Evolutionary conservation across 345 rosid genomes (phyloP).

Genomic region (Salix exigua): DNA sequence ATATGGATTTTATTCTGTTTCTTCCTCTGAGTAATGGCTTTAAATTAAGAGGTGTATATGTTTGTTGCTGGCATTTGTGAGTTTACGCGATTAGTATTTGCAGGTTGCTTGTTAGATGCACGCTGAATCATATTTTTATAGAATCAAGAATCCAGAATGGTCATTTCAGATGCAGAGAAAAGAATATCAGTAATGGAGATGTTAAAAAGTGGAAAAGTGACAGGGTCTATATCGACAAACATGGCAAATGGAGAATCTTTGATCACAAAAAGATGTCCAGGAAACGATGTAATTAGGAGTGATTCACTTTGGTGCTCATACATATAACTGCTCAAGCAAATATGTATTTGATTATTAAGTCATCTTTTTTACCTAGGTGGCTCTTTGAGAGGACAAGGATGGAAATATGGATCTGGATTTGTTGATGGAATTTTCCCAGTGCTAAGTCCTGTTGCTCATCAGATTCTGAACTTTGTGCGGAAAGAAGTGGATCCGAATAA

Average conservation of each 20-base stretch:
- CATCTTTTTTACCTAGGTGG: slow-evolving; percentile 48
- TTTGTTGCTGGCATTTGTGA: not conserved
- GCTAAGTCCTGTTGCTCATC: slow-evolving; percentile 69
- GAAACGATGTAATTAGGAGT: no score
- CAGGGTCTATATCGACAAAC: slow-evolving; percentile 58
- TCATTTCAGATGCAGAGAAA: slow-evolving; percentile 28
- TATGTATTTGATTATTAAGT: not conserved
- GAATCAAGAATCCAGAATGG: slow-evolving; percentile 28
- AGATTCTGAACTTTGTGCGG: slow-evolving; percentile 51
- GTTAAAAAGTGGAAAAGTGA: slow-evolving; percentile 43
- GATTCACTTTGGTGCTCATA: not conserved
- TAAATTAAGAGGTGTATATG: no score
- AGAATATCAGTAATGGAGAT: slow-evolving; percentile 28
- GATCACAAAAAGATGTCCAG: no score
- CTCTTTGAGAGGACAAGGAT: slow-evolving; percentile 78
- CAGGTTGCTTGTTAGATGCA: slow-evolving; percentile 48
- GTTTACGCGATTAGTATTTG: not conserved
- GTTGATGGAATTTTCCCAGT: slow-evolving; percentile 95
- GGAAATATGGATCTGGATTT: slow-evolving; percentile 95
- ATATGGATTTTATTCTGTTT: no score
- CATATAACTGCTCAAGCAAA: not conserved
- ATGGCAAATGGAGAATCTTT: no score
- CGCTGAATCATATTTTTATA: slow-evolving; percentile 32
- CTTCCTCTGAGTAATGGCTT: no score
- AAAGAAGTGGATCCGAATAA: slow-evolving; percentile 43